Base-by-base conservation (phyloP, 2,329 filamentous ascomycete species). In the Neofusicoccum sp. region DNA sequence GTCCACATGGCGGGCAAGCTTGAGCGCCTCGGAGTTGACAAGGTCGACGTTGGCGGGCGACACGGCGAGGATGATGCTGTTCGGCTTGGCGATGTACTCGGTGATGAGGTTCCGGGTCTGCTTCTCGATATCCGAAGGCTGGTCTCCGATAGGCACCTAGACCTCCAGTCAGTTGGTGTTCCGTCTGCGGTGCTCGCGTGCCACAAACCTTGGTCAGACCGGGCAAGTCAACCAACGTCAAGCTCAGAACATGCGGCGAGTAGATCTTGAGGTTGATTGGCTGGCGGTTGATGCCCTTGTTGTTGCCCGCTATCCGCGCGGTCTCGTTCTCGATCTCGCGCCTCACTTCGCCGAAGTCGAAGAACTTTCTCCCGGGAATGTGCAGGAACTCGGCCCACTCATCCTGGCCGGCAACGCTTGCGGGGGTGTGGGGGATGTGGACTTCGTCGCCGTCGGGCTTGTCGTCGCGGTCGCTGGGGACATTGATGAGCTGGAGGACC, bases 251-350 rank as follows among this genome's bases (percentile, higher is more conserved):
- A 75, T 97, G 89, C 26, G 95, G 93, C 47, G 95, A 98, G 80
- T 96, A 99, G 65, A 99, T 95, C 75, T 98, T 98, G 67, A 99
- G 85, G 78, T 99, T 98, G 76, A 99, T 99, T 62, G 95, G 92
- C 73, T 96, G 91, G 65, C 95, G 84, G 76, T 96, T 97, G 80
- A 99, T 99, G 70, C 95, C 95, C 79, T 98, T 98, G 80, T 99
- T 99, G 79, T 86, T 96, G 69, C 95, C 95, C 62, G 90, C 90
- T 80, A 99, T 96, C 69, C 95, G 87, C 62, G 91, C 87, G 20
- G 96, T 99, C 80, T 99, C 95, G 65, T 91, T 93, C 79, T 98
- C 95, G 69, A 99, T 98, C 78, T 99, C 95, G 71, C 90, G 87
- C 78, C 96, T 95, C 68, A 99, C 93, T 73, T 96, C 90, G 70